Base-by-base conservation (phyloP, 2,329 filamentous ascomycete species). In the Aspergillus sp. region DNA sequence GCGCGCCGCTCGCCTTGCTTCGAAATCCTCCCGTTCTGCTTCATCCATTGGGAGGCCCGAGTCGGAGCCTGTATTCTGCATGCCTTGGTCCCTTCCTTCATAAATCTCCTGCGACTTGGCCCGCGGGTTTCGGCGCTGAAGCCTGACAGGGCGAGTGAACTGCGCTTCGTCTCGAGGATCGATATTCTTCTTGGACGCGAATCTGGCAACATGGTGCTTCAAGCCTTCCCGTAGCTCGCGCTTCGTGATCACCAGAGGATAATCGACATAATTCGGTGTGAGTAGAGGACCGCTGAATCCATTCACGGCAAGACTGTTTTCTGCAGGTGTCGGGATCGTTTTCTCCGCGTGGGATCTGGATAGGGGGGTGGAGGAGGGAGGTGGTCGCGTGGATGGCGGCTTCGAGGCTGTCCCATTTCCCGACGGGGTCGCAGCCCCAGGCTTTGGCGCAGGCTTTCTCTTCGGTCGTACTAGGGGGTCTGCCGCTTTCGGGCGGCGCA, bases 81-180 rank as follows among this genome's bases (percentile, higher is more conserved):
- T 51, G 11, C 43, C 47, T 32, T 60, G 51, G 27, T 48, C 49
- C 37, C 58, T 58, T 5, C 56, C 54, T 35, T 75, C 70, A 24
- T 74, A 67, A 43, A 77, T 67, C 34, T 80, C 74, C 17, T 79
- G 45, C 4, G 45, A 42, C 26, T 51, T 52, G 47, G 77, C 79
- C 48, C 79, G 75, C 12, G 88, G 86, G 54, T 95, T 88, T 35
- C 91, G 82, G 41, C 91, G 79, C 54, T 96, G 88, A 24, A 98
- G 67, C 24, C 85, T 80, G 19, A 96, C 83, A 1, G 91, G 91
- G 16, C 86, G 77, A 12, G 83, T 81, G 53, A 96, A 98, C 32
- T 93, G 78, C 4, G 78, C 68, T 44, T 89, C 79, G 51, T 96
- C 80, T 39, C 85, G 69, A 19, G 78, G 72, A 45, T 82, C 80